Evolutionary conservation across 169 alveolate genomes (phyloP).

Genomic region (Amoebophrya sp.): DNA sequence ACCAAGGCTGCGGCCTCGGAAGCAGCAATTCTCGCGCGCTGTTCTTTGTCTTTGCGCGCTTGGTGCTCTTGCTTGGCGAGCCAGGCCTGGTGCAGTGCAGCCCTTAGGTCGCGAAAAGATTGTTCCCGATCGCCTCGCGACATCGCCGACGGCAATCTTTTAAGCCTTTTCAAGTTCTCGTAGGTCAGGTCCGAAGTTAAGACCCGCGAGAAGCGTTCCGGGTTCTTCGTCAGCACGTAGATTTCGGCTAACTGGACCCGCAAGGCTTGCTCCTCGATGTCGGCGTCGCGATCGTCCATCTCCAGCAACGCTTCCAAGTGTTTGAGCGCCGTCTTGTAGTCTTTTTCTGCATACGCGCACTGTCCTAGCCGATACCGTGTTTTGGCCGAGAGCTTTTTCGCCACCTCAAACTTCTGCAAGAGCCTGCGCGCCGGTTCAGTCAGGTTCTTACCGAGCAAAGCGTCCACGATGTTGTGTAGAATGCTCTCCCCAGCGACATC

Average conservation of each 20-base stretch:
- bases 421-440: neutral
- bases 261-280: neutral
- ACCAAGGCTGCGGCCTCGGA: too few species aligned
- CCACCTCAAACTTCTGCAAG: neutral
- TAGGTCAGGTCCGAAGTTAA: neutral
- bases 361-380: neutral
- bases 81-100: neutral
- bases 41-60: too few species aligned
- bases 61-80: too few species aligned
- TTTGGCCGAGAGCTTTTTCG: neutral
- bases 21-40: too few species aligned
- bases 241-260: neutral
- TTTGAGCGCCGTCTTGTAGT: neutral
- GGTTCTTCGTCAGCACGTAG: neutral
- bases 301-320: neutral
- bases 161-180: neutral
- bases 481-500: neutral
- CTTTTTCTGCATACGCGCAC: neutral
- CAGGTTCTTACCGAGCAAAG: neutral
- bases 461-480: slow-evolving; percentile 10
- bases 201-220: neutral
- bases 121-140: neutral
- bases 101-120: neutral
- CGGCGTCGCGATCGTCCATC: neutral
- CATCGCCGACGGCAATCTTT: neutral